Base-by-base conservation (phyloP, 1,139 yeast species). In the Geotrichum cucujoidarum region DNA sequence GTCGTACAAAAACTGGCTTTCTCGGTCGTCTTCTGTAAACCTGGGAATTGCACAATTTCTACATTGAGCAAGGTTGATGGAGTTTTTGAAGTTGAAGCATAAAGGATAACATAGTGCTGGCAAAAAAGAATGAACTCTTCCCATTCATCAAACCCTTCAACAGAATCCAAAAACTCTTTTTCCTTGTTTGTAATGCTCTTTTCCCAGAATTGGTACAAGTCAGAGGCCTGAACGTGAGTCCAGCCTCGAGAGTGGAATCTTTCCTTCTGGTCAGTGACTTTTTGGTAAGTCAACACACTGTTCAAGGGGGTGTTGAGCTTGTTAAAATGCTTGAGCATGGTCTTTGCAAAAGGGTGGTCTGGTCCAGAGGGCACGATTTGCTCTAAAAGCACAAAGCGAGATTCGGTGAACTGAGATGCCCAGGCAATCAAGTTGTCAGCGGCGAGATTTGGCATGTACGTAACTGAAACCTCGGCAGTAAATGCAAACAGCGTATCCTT, bases 71-170 rank as follows among this genome's bases (percentile, higher is more conserved):
- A 57, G 16, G 45, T 25, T 1, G 51, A 37, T 8, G 43, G 42
- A 25, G 51, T 40, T 20, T 33, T 32, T 10, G 33, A 42, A 17
- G 40, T 57, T 40, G 58, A 76, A 0, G 89, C 87, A 63, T 83
- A 89, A 3, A 82, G 70, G 30, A 83, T 71, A 34, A 81, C 71
- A 60, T 86, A 86, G 61, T 85, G 94, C 57, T 84, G 94, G 54
- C 89, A 80, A 60, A 84, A 86, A 16, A 83, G 63, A 25, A 81
- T 74, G 55, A 85, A 85, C 62, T 86, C 95, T 63, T 86, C 95
- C 80, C 86, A 77, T 64, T 86, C 95, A 61, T 86, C 95, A 64
- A 86, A 86, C 7, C 76, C 77, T 61, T 86, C 95, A 24, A 82
- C 73, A 1, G 62, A 49, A 13, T 71, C 72, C 16, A 86, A 75